Evolutionary conservation across 176 grass and related monocot species (phyloP), one percentile per base, ranked within the genome.

Genomic region (Pontederia crassipes): DNA sequence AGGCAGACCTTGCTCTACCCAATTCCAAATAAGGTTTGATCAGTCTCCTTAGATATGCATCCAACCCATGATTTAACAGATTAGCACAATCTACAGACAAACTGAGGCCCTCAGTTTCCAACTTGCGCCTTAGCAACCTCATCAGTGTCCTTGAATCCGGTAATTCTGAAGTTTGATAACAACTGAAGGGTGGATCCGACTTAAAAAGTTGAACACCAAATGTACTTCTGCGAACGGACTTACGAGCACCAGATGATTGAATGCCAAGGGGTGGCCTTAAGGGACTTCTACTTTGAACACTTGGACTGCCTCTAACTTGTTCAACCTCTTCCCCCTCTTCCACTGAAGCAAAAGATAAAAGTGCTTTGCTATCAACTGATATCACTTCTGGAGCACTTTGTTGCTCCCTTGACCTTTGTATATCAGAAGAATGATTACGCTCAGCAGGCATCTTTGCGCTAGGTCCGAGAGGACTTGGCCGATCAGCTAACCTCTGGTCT

Each of bases 301-400:
- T 78, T 0, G 78, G 78, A 47, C 68, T 83, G 64, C 71, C 68
- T 80, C 65, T 73, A 27, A 75, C 74, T 83, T 88, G 89, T 66
- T 95, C 89, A 48, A 95, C 89, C 72, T 88, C 84, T 58, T 95
- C 89, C 20, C 85, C 89, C 57, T 88, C 89, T 64, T 95, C 89
- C 61, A 94, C 84, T 0, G 84, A 94, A 24, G 78, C 45, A 27
- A 40, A 3, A 40, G 32, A 40, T 7, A 40, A 7, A 40, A 82
- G 50, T 55, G 71, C 60, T 56, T 74, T 74, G n/a, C 71, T 84
- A 54, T 66, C 70, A 4, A 74, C 69, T 9, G 75, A 70, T 55
- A 62, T 69, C 66, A 69, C 52, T 57, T 77, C 75, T 12, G 12
- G 58, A 56, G 68, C 14, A 67, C 75, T 57, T 66, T 74, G 67